These are phyloP conservation scores for Fusarium phyllophilum DNA, from an alignment of 2,329 filamentous ascomycete genomes.

Conservation along the genomic window DNA sequence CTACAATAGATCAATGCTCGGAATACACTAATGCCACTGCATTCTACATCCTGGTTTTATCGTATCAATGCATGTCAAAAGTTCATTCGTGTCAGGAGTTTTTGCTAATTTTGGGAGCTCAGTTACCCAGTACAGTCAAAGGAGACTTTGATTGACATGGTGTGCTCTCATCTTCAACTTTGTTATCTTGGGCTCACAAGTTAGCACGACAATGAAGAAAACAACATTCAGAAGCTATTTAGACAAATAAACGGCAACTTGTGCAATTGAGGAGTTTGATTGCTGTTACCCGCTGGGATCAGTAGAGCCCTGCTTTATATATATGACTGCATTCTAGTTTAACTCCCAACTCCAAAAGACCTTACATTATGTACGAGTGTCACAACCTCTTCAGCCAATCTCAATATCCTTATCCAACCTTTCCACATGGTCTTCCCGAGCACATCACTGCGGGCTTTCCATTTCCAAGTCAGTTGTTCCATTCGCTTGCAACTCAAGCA, in stretches of 20 bases:
- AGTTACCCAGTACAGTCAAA: no score
- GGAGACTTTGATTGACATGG: background rate
- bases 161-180: background rate
- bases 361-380: background rate
- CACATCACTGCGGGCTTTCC: background rate
- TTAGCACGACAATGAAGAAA: accelerated
- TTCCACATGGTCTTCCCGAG: background rate
- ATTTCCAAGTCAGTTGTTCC: background rate
- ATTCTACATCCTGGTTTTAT: background rate
- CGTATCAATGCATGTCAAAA: background rate
- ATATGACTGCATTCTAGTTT: background rate
- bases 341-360: background rate
- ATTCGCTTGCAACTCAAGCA: background rate
- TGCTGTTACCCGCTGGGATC: background rate
- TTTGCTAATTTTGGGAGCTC: no score
- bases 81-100: no score
- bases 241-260: background rate
- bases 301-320: background rate
- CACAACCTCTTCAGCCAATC: background rate
- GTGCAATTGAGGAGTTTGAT: background rate
- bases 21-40: background rate
- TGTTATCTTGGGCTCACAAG: background rate
- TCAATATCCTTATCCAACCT: accelerated
- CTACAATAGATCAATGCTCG: background rate
- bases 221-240: accelerated